Evolutionary conservation across 352 stramenopile species (phyloP), one percentile per base, ranked within the genome.

Genomic region (Globisporangium radiosum): DNA sequence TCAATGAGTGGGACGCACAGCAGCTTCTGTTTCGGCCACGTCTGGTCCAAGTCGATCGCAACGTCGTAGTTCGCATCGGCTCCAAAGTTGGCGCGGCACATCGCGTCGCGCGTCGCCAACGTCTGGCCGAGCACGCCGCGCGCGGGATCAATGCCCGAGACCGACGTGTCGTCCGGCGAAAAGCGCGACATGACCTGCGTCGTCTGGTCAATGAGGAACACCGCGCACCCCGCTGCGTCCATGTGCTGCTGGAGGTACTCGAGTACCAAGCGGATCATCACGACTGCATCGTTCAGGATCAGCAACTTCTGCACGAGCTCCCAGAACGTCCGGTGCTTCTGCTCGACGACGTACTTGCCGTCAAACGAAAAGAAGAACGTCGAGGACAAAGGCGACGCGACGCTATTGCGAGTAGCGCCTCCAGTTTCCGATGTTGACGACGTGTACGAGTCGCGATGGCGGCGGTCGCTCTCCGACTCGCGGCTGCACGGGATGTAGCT

Each of bases 241-340:
- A 89, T 62, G 58, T 87, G 71, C 47, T 78, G 57, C 58, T 75
- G 65, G 5, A 92, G 52, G 50, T 90, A 90, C 49, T 90, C 76
- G 19, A 90, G 66, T 25, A 92, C 51, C 40, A 85, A 44, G 7
- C 74, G 73, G 56, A 90, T 82, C 78, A 92, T 90, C n/a, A 76
- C 69, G 42, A 89, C 75, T 5, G 87, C 80, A 47, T 92, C 82
- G 59, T 89, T 90, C 14, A 87, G 63, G 13, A 72, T 68, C 50
- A 92, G 47, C 8, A 92, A 68, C 8, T 74, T 64, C 63, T 88
- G 78, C 56, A 92, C 82, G 17, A 92, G 69, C 51, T 87, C 70
- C 82, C 82, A 92, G 59, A 92, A 92, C n/a, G 74, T 70, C 44
- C 70, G 73, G 56, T 92, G 82, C 56, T 86, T 86, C 52, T 87